Evolutionary conservation across 352 stramenopile species (phyloP), one percentile per base, ranked within the genome.

Genomic region (Phytophthora vignae): DNA sequence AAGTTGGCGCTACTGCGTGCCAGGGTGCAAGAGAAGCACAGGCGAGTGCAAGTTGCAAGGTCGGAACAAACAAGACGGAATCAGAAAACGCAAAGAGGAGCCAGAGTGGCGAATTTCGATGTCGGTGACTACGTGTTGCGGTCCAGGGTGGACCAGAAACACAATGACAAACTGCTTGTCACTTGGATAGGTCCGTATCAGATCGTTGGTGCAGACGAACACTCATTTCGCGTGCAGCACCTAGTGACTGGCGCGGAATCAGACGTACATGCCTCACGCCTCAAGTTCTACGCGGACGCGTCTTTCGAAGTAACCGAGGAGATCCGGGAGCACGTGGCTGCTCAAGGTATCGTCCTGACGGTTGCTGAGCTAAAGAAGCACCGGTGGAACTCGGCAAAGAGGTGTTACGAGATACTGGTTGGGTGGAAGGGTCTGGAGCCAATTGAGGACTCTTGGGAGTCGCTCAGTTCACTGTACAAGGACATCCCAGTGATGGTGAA

Each of bases 101-200:
- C n/a, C 14, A 52, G 11, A 38, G 42, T 27, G 38, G 55, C 14
- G 3, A 70, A 76, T 14, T 76, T 78, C 44, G 42, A 25, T 7
- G 48, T 67, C 2, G 73, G 73, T 29, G 73, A 81, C 49, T 77
- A 79, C 21, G 77, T 82, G 0, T n/a, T 82, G 8, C 29, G 64
- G 14, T 77, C 74, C 5, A 19, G 68, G 2, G 66, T 77, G 2
- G 69, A 78, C 46, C 42, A 73, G 21, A 67, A 70, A 7, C 58
- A 69, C 15, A 36, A 50, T 11, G 33, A 69, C 44, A 84, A 81
- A 46, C 27, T 78, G 19, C 7, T 73, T 15, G 58, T 79, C 0
- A 79, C 63, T 2, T 84, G 70, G 67, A 53, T 76, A 8, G 77
- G 74, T 10, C 70, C 70, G 12, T 80, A 73, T 49, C 14, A 42